These are phyloP conservation scores for Starmerella bombicola DNA, from an alignment of 805 yeast species.

Conservation along the genomic window DNA sequence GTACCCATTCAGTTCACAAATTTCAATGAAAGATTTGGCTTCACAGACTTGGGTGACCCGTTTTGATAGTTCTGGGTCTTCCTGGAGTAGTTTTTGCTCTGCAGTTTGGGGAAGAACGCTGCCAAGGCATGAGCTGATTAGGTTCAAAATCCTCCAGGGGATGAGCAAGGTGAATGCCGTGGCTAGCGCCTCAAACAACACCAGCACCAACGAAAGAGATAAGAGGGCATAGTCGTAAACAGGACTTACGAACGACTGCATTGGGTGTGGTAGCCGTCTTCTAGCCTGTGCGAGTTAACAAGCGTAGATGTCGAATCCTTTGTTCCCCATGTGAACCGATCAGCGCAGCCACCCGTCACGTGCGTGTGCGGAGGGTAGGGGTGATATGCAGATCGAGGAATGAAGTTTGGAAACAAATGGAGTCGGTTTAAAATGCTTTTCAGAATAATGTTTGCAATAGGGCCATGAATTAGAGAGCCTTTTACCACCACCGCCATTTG, in stretches of 20 bases:
- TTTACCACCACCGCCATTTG: slow-evolving; percentile 7
- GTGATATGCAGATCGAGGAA: no score
- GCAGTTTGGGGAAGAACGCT: slow-evolving; percentile 12
- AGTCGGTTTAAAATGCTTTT: no score
- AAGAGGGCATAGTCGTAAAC: slow-evolving; percentile 15
- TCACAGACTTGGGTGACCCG: slow-evolving; percentile 10
- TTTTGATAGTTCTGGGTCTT: slow-evolving; percentile 5
- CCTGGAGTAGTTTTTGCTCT: slow-evolving; percentile 11
- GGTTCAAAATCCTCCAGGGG: slow-evolving; percentile 17
- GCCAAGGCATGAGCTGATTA: slow-evolving; percentile 10
- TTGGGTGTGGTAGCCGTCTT: no score
- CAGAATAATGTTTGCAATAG: no score
- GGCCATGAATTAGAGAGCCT: neutral
- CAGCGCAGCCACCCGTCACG: no score
- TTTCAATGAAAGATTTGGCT: slow-evolving; percentile 39
- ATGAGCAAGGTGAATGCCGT: slow-evolving; percentile 20
- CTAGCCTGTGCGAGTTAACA: no score
- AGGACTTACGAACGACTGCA: neutral
- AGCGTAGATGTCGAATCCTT: no score
- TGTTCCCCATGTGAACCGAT: no score
- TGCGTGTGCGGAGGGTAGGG: no score
- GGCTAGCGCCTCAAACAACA: slow-evolving; percentile 18
- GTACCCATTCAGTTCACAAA: slow-evolving; percentile 59
- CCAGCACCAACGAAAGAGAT: slow-evolving; percentile 17
- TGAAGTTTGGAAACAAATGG: no score